phyloP scores from a whole-genome alignment of 108 stramenopile species.

The Stephanodiscus minutulus region DNA sequence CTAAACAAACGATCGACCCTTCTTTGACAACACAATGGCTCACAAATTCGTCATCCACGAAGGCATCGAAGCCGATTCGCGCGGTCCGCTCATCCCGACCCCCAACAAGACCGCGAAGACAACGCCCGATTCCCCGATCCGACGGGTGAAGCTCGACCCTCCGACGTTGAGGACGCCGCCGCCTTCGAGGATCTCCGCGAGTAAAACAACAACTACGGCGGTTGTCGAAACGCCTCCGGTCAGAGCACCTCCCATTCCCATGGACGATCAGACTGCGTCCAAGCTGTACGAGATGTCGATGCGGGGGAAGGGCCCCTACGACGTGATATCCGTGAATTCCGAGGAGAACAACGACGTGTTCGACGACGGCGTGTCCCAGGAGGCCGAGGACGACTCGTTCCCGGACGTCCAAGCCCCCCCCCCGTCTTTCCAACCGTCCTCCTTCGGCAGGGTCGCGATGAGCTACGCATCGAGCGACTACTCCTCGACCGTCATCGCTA shows the following conservation, averaged over 20 bases:
- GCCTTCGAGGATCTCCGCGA: not conserved
- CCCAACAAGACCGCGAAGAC: too few species aligned
- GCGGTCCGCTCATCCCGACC: not conserved
- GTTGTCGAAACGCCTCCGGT: not conserved
- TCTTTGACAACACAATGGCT: not conserved
- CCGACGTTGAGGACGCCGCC: not conserved
- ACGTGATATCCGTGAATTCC: not conserved
- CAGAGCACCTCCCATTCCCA: not conserved
- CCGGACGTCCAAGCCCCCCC: not conserved
- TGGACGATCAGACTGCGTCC: not conserved
- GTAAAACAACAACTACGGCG: not conserved
- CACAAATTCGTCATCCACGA: not conserved
- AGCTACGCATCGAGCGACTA: not conserved
- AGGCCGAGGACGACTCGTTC: constrained; percentile 3
- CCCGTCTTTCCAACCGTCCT: not conserved
- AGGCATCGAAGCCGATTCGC: not conserved
- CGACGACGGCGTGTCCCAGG: not conserved
- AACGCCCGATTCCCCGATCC: not conserved
- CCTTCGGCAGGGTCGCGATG: not conserved
- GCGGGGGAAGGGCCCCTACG: constrained; percentile 12
- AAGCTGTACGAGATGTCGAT: constrained; percentile 4
- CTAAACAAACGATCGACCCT: not conserved
- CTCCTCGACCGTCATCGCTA: not conserved
- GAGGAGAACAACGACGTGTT: not conserved
- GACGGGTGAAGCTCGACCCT: not conserved